These are phyloP conservation scores for Jackrogersella minutella DNA, from an alignment of 495 filamentous ascomycete species.

Conservation along the genomic window DNA sequence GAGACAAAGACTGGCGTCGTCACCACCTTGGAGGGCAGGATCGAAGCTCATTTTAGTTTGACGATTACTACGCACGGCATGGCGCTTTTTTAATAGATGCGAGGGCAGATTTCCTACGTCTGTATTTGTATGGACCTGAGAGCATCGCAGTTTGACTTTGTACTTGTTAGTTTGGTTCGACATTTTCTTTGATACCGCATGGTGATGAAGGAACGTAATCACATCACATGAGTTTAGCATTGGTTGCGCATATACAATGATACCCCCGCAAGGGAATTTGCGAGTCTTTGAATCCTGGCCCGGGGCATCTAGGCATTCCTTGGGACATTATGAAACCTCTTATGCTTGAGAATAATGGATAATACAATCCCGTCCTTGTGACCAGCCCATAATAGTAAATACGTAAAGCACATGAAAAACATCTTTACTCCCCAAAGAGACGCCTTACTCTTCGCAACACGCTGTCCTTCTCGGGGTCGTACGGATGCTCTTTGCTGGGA, in stretches of 20 bases:
- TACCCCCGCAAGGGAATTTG: conserved; percentile 30
- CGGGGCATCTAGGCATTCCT: neutral
- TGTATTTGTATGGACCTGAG: conserved; percentile 32
- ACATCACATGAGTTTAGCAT: conserved; percentile 33
- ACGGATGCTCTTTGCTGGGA: conserved; percentile 98
- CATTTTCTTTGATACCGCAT: conserved; percentile 31
- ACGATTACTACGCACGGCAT: conserved; percentile 32
- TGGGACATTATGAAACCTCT: conserved; percentile 15
- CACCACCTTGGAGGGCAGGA: conserved; percentile 8
- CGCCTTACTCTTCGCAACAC: conserved; percentile 89
- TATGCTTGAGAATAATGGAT: conserved; percentile 18
- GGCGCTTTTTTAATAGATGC: conserved; percentile 34
- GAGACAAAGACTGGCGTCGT: conserved; percentile 8
- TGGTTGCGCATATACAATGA: conserved; percentile 33
- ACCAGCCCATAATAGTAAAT: neutral
- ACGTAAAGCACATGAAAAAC: neutral
- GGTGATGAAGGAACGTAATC: conserved; percentile 32
- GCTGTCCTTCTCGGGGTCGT: conserved; percentile 99
- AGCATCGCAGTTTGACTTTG: conserved; percentile 33
- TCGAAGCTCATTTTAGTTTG: conserved; percentile 14
- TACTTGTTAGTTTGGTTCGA: conserved; percentile 25
- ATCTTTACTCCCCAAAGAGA: conserved; percentile 85
- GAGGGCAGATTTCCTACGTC: conserved; percentile 26
- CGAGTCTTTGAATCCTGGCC: conserved; percentile 19
- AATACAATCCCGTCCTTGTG: conserved; percentile 20